Evolutionary conservation across 768 basidiomycete genomes (phyloP), one percentile per base, ranked within the genome.

Genomic region (Boletus edulis): DNA sequence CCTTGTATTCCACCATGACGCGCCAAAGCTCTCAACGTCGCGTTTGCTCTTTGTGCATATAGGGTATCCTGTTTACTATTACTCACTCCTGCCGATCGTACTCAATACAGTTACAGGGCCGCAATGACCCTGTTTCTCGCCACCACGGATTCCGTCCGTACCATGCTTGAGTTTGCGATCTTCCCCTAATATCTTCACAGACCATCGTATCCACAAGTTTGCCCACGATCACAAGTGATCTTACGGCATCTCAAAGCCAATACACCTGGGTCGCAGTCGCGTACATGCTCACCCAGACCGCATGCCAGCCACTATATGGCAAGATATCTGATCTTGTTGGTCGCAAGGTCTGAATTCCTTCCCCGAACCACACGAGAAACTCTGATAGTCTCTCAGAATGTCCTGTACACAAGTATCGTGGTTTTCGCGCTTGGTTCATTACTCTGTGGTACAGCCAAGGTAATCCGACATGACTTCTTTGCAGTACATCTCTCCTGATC

Each of bases 261-360:
- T 94, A 92, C 65, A 89, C 86, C 22, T 94, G 91, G 91, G 87
- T 94, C 47, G 87, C 85, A 17, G 86, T 91, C 32, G 79, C 88
- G 15, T 94, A 94, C 63, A 82, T 93, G 81, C 79, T 93, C 54
- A 90, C 90, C 1, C 91, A 93, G 63, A 93, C 91, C 1, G 89
- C 88, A 27, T 86, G 85, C 57, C 91, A 94, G 64, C 91, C 91
- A 31, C 72, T 94, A 24, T 93, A 91, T 64, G 91, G 88, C 50
- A 82, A 81, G 62, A 70, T 93, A 39, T 91, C 90, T 50, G 89
- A 92, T 71, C 78, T 92, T 41, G 73, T 87, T 50, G 91, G 91
- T 31, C 80, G 91, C 45, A 91, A 87, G 80, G 91, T 90, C 41
- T 31, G 75, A 58, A 20, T 34, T 42, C 38, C 57, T 55, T 53